Evolutionary conservation across 176 grass and related monocot species (phyloP).

Genomic region (Saccharum officinarum): DNA sequence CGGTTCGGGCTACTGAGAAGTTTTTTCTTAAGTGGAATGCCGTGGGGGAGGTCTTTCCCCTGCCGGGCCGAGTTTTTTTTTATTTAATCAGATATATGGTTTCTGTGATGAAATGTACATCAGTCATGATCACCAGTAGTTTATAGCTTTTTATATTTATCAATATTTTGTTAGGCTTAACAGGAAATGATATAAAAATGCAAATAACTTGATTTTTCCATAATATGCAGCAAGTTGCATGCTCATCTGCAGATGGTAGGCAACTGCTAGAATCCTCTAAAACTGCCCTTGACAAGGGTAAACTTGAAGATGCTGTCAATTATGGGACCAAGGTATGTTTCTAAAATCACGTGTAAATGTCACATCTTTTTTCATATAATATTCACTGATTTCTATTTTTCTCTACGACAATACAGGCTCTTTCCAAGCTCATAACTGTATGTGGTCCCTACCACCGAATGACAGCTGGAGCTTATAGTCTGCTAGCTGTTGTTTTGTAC

Average conservation of each 20-base stretch:
- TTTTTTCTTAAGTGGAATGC: no score
- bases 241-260: slow-evolving; percentile 96
- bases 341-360: slow-evolving; percentile 26
- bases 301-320: slow-evolving; percentile 99
- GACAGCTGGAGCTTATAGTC: slow-evolving; percentile 98
- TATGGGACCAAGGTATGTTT: slow-evolving; percentile 91
- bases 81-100: slow-evolving; percentile 13
- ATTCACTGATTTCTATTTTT: slow-evolving; percentile 27
- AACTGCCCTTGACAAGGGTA: slow-evolving; percentile 99
- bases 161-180: not conserved
- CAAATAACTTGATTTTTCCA: slow-evolving; percentile 32
- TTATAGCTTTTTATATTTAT: not conserved
- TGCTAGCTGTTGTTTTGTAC: slow-evolving; percentile 98
- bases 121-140: slow-evolving; percentile 4
- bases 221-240: slow-evolving; percentile 93
- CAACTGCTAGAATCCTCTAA: slow-evolving; percentile 98
- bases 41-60: no score
- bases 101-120: slow-evolving; percentile 15
- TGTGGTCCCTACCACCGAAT: slow-evolving; percentile 97
- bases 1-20: no score
- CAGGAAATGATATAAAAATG: slow-evolving; percentile 20
- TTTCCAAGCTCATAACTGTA: slow-evolving; percentile 91
- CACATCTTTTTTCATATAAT: not conserved
- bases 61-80: no score
- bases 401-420: slow-evolving; percentile 62